Evolutionary conservation across 192 early-diverging fungal genomes (phyloP), one percentile per base, ranked within the genome.

Genomic region (Rhizophagus prolifer): DNA sequence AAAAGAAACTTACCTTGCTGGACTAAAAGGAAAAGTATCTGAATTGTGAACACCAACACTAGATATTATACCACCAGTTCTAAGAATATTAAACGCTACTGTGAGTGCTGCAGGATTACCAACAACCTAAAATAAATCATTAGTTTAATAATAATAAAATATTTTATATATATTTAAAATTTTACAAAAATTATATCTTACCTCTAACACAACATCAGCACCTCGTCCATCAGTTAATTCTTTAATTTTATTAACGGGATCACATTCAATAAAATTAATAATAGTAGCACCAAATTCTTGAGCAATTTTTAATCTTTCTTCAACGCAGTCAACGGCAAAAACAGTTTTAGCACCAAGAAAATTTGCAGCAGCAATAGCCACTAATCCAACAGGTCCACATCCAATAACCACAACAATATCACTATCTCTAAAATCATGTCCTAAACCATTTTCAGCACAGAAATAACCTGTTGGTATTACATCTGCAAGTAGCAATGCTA

Each of bases 391-490:
- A 4, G 88, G 88, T 21, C 88, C 88, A 38, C 87, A 85, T 7
- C 88, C 88, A 13, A 90, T 74, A 9, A 90, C 80, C 14, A 83
- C 83, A 23, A 84, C 79, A 14, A 81, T 74, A 8, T n/a, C 31
- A 23, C 13, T 8, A 16, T 60, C 60, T 9, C 19, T 13, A 25
- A 62, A n/a, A 21, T 44, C 50, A 25, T 74, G 19, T 4, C 28
- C 59, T 6, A 89, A 62, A 13, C 86, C 86, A 70, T 85, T 86
- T 58, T 82, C 74, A 12, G 84, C 88, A 44, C 86, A 87, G 70
- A 84, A 88, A 70, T 81, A 90, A 4, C 88, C 88, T 0, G 88
- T 90, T 12, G 84, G 66, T 23, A 90, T 78, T 21, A 90, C 88
- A 66, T 90, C 88, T 47, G 84, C 82, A 46, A 83, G 67, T 30